phyloP scores from a whole-genome alignment of 2,329 filamentous ascomycete species.

The Ophiostoma piceae region DNA sequence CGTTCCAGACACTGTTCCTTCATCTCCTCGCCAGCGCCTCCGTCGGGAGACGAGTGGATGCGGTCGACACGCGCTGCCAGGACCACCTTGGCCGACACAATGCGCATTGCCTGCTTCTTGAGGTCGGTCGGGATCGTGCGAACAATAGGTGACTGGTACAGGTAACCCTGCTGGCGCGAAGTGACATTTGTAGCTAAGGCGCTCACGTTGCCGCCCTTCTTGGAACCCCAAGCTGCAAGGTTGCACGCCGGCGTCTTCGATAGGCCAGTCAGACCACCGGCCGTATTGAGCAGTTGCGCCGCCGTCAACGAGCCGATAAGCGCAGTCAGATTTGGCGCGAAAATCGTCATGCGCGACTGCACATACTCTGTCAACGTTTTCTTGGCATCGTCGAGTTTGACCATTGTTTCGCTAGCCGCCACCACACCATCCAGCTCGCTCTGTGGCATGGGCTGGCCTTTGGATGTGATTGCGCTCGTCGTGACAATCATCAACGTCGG shows the following conservation, averaged over 20 bases:
- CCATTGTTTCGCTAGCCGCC: constrained; percentile 77
- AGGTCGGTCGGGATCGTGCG: constrained; percentile 77
- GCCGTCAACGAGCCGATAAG: constrained; percentile 90
- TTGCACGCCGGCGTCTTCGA: constrained; percentile 94
- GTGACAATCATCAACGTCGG: constrained; percentile 93
- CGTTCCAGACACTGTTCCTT: constrained; percentile 77
- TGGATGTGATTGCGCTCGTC: constrained; percentile 85
- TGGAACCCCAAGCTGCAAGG: constrained; percentile 81
- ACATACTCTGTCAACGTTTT: constrained; percentile 86
- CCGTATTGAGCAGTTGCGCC: constrained; percentile 91
- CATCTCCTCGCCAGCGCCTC: constrained; percentile 75
- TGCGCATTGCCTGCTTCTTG: constrained; percentile 90
- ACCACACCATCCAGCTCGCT: constrained; percentile 69
- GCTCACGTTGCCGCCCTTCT: constrained; percentile 67
- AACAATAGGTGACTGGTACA: constrained; percentile 89
- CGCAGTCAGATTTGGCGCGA: constrained; percentile 87
- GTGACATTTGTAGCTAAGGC: constrained; percentile 91
- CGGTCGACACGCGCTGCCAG: constrained; percentile 89
- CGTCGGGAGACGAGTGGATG: constrained; percentile 74
- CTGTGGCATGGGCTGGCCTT: constrained; percentile 70
- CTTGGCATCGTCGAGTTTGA: constrained; percentile 84
- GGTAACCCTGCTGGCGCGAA: constrained; percentile 83
- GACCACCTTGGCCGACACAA: constrained; percentile 87
- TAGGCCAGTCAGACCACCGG: constrained; percentile 80
- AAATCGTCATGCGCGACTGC: constrained; percentile 92